Evolutionary conservation across 73 alveolate genomes (phyloP), one percentile per base, ranked within the genome.

Genomic region (Breviolum minutum): DNA sequence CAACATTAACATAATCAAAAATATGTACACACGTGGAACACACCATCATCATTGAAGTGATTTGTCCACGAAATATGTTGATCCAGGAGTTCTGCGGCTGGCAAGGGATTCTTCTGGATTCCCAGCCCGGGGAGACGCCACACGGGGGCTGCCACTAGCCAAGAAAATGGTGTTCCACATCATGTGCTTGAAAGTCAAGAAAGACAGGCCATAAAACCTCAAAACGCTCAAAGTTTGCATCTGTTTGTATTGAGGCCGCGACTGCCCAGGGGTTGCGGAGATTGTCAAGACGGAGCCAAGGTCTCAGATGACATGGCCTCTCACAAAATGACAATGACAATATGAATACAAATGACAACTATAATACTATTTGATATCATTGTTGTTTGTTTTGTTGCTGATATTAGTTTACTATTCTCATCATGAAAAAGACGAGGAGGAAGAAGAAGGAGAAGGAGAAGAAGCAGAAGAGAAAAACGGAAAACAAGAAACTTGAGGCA

Each of bases 121-220:
- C 92, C 26, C 98, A 93, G 30, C 98, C 98, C 12, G 98, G 98
- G 40, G 98, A 93, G 81, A 93, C 98, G 6, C 98, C 98, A n/a
- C 98, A 93, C 71, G 98, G 98, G 10, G 98, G 92, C 80, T 93
- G 98, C 83, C 40, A 27, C 32, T 6, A 22, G 87, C 74, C 87
- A 11, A 54, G 71, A 29, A n/a, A 89, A 8, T 19, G 62, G 20
- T 32, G 32, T 29, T n/a, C n/a, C n/a, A n/a, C n/a, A n/a, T n/a
- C n/a, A n/a, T n/a, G n/a, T n/a, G n/a, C n/a, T n/a, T n/a, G 54
- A 40, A 40, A 40, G 54, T 3, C 54, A 40, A 40, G 54, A 40
- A 40, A 3, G 54, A 40, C 54, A 3, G 0, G 54, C 77, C 24
- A 6, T 68, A 17, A 14, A 68, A 68, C 0, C 3, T 22, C 77